Evolutionary conservation across 352 stramenopile species (phyloP).

Genomic region (Thalassiosira exigua): DNA sequence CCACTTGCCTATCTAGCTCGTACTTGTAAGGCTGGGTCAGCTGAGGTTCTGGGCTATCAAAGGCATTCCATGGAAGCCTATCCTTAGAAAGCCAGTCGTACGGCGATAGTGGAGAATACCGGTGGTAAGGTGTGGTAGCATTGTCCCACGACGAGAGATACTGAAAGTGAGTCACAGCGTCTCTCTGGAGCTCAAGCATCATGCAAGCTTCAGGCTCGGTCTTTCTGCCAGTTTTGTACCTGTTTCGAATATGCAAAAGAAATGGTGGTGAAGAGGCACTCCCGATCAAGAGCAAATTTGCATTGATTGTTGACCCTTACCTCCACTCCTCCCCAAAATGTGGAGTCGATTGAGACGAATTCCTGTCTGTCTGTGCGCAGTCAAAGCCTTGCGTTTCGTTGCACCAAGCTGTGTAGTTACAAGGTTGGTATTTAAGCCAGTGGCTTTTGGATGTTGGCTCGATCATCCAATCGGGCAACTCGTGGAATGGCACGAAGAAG

Average conservation of each 20-base stretch:
- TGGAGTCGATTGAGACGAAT: slow-evolving; percentile 22
- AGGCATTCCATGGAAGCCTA: slow-evolving; percentile 84
- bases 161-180: slow-evolving; percentile 88
- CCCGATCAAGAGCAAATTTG: no score
- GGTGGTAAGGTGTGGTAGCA: slow-evolving; percentile 84
- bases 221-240: slow-evolving; percentile 56
- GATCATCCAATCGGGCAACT: slow-evolving; percentile 35
- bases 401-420: slow-evolving; percentile 91
- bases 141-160: slow-evolving; percentile 88
- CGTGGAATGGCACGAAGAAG: slow-evolving; percentile 89
- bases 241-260: not conserved
- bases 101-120: slow-evolving; percentile 86
- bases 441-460: slow-evolving; percentile 71
- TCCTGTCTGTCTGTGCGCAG: slow-evolving; percentile 74
- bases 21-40: slow-evolving; percentile 71
- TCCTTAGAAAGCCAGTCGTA: slow-evolving; percentile 88
- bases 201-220: slow-evolving; percentile 70
- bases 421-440: slow-evolving; percentile 91
- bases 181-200: slow-evolving; percentile 88
- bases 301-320: no score
- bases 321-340: slow-evolving; percentile 90
- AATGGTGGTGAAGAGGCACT: not conserved
- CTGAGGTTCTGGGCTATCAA: slow-evolving; percentile 44
- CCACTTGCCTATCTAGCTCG: slow-evolving; percentile 87
- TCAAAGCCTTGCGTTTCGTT: slow-evolving; percentile 92